These are phyloP conservation scores for Heterobasidion irregulare DNA, from an alignment of 1,284 basidiomycete genomes.

Conservation along the genomic window DNA sequence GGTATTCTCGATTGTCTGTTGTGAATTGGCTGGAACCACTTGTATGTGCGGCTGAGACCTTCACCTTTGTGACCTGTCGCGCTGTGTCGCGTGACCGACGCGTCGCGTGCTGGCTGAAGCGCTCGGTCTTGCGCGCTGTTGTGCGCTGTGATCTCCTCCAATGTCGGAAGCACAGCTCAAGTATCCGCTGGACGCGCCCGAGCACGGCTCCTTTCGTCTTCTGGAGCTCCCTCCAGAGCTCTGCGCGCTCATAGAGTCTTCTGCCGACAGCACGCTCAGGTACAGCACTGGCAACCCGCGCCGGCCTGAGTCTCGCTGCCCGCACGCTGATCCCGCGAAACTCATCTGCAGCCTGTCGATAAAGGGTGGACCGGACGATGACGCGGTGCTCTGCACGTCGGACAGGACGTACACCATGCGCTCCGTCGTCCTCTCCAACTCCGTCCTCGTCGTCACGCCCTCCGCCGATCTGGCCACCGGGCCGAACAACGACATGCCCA, in stretches of 20 bases:
- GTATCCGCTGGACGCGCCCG: not conserved
- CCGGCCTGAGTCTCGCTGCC: not conserved
- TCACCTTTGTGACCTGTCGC: not conserved
- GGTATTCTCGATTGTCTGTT: too few relatives aligned
- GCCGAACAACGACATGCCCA: constrained; percentile 18
- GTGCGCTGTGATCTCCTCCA: too few relatives aligned
- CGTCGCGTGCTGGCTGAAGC: not conserved
- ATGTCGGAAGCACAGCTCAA: not conserved
- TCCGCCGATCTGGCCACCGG: constrained; percentile 26
- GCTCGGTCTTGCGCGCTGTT: not conserved
- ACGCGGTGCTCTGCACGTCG: constrained; percentile 81
- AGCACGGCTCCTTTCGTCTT: constrained; percentile 39
- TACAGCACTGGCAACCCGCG: not conserved
- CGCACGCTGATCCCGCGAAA: constrained; percentile 4
- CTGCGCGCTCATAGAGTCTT: constrained; percentile 29
- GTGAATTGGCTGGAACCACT: too few relatives aligned
- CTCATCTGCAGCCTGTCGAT: constrained; percentile 52
- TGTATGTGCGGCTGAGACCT: too few relatives aligned
- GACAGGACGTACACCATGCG: constrained; percentile 76
- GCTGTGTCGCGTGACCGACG: not conserved
- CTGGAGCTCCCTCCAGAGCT: constrained; percentile 64
- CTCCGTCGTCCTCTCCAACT: constrained; percentile 81
- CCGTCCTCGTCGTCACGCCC: constrained; percentile 65
- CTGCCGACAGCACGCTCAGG: constrained; percentile 8
- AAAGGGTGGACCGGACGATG: constrained; percentile 74